Percentiles rank a stretch among this genome's conserved stretches.
Evolutionary conservation across 306 rosid genomes (phyloP).

Genomic region (Rosa lucieae): DNA sequence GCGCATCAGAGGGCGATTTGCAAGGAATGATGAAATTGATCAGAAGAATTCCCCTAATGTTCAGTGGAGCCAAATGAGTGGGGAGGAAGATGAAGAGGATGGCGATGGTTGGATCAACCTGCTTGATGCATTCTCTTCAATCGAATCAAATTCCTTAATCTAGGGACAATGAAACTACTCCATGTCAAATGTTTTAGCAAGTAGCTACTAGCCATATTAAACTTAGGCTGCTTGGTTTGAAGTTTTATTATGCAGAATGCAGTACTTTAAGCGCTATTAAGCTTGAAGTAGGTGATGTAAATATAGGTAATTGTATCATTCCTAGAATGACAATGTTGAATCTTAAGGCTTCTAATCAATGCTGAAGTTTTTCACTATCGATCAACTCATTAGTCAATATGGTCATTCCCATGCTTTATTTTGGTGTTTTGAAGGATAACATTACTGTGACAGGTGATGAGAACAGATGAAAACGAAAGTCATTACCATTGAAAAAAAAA

Average conservation of each 20-base stretch:
- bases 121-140: conserved; percentile 66
- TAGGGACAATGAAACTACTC: not conserved
- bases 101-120: conserved; percentile 65
- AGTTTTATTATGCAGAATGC: conserved; percentile 9
- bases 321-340: conserved; percentile 5
- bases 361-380: not conserved
- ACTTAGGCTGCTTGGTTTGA: conserved; percentile 8
- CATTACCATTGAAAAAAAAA: conserved; percentile 18
- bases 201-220: not conserved
- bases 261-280: conserved; percentile 7
- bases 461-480: conserved; percentile 27
- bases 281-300: conserved; percentile 19
- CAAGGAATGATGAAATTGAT: conserved; percentile 61
- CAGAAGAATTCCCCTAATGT: conserved; percentile 39
- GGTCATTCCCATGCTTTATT: conserved; percentile 6
- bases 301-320: conserved; percentile 7
- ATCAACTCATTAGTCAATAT: not conserved
- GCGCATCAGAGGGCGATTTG: conserved; percentile 88
- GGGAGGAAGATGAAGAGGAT: conserved; percentile 59
- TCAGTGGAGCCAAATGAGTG: conserved; percentile 58
- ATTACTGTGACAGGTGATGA: conserved; percentile 21
- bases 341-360: not conserved
- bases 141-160: conserved; percentile 48
- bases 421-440: conserved; percentile 27
- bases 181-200: conserved; percentile 16